phyloP scores from a whole-genome alignment of 164 flowering plant genomes.

The Dillenia turbinata region DNA sequence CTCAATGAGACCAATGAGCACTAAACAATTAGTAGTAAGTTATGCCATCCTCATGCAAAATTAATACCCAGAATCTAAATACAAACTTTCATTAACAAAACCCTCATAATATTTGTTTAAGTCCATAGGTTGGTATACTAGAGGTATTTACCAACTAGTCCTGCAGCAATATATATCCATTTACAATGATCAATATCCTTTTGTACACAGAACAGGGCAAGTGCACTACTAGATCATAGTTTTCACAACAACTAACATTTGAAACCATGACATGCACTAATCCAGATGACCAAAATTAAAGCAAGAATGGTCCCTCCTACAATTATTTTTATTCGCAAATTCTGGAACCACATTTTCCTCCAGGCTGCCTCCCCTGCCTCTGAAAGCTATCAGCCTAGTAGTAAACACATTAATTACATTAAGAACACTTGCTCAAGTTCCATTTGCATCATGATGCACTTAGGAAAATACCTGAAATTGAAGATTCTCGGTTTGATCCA shows the following conservation, averaged over 20 bases:
- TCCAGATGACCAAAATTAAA: conserved; percentile 59
- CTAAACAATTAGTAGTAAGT: no score
- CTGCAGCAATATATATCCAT: no score
- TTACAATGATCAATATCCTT: no score
- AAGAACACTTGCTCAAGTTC: not conserved
- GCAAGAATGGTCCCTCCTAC: conserved; percentile 53
- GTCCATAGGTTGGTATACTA: no score
- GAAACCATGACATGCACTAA: conserved; percentile 57
- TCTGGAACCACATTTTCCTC: conserved; percentile 94
- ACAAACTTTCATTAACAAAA: no score
- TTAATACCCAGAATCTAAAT: no score
- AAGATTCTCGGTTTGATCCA: conserved; percentile 93
- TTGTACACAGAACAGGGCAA: not conserved
- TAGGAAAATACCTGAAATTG: conserved; percentile 83
- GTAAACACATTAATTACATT: not conserved
- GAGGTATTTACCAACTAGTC: no score
- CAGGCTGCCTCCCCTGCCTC: conserved; percentile 93
- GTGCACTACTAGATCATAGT: not conserved
- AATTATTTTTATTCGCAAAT: conserved; percentile 71
- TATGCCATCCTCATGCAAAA: no score
- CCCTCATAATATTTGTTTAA: not conserved
- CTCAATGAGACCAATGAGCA: no score
- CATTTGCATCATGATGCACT: not conserved
- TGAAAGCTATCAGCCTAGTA: conserved; percentile 95
- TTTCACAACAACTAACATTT: conserved; percentile 37